phyloP scores from a whole-genome alignment of 2,329 filamentous ascomycete species.

The Thermochaetoides dissita region DNA sequence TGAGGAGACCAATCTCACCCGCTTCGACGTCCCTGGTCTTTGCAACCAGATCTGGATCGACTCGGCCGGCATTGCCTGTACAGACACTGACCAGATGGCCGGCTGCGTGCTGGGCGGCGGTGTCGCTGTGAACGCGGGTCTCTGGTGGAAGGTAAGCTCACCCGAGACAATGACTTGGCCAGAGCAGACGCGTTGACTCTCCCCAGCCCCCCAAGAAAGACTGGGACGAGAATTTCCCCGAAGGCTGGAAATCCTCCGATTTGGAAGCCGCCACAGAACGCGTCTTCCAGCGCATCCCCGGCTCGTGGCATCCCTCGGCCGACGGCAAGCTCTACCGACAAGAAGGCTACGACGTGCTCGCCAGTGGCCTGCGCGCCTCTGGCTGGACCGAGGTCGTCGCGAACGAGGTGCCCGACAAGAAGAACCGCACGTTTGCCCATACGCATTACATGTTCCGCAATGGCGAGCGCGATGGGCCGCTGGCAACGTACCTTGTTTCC shows the following conservation, averaged over 20 bases:
- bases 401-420: constrained; percentile 44
- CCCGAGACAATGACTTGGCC: too few relatives aligned
- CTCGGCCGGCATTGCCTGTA: constrained; percentile 49
- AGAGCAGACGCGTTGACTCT: constrained; percentile 3
- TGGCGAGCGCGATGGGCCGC: constrained; percentile 54
- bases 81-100: constrained; percentile 58
- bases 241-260: constrained; percentile 54
- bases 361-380: constrained; percentile 40
- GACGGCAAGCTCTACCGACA: constrained; percentile 54
- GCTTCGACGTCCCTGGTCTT: constrained; percentile 58
- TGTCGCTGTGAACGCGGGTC: constrained; percentile 51
- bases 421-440: constrained; percentile 51
- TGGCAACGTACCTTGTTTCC: constrained; percentile 50
- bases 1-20: constrained; percentile 45
- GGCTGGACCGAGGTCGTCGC: constrained; percentile 52
- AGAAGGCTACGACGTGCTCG: constrained; percentile 49
- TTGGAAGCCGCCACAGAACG: constrained; percentile 44
- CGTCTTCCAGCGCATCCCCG: constrained; percentile 57
- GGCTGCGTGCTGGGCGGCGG: constrained; percentile 58
- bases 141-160: constrained; percentile 46
- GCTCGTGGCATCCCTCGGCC: constrained; percentile 49
- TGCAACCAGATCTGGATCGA: constrained; percentile 58
- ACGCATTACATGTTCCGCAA: constrained; percentile 54
- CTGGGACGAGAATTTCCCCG: constrained; percentile 60
- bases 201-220: constrained; percentile 43